Evolutionary conservation across 2,329 filamentous ascomycete genomes (phyloP), one percentile per base, ranked within the genome.

Genomic region (Colletotrichum sp.): DNA sequence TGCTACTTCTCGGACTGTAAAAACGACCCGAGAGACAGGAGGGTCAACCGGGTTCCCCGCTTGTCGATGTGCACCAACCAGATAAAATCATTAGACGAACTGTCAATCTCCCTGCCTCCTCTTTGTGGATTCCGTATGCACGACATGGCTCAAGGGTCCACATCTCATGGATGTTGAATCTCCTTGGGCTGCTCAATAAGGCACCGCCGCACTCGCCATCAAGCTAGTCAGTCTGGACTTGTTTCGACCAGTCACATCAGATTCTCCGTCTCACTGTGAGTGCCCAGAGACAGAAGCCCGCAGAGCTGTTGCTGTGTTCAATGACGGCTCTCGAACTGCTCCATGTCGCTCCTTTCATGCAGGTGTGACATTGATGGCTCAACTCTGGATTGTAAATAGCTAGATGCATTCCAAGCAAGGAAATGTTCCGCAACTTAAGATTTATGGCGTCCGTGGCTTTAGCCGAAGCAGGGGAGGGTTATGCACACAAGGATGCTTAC

Each of bases 231-330:
- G 16, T 43, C 18, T 10, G 16, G 36, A 18, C 16, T 43, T 43
- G 8, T 18, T 18, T 43, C 8, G 36, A 2, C 36, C 36, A 43
- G 39, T 18, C 8, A 1, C 36, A 5, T 39, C 36, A 39, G 36
- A 39, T 8, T 0, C 0, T 39, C 0, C 15, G 15, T 5, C 36
- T 5, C 15, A 39, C 0, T 0, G 8, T 39, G 36, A 39, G 36
- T 39, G 15, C 4, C 36, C 8, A 0, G 15, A 39, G 15, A 39
- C 36, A 39, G 36, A 39, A 8, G 36, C 36, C 36, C 8, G 0
- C 36, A 39, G 36, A 18, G 36, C 15, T 39, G 36, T 18, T 39
- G 36, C 8, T 39, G 36, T 39, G 36, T 39, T 39, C 36, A 39
- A 39, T 39, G 8, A 0, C 36, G 0, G 36, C 15, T 39, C 0